These are phyloP conservation scores for Pythium diclinum DNA, from an alignment of 352 stramenopile species.

Conservation along the genomic window DNA sequence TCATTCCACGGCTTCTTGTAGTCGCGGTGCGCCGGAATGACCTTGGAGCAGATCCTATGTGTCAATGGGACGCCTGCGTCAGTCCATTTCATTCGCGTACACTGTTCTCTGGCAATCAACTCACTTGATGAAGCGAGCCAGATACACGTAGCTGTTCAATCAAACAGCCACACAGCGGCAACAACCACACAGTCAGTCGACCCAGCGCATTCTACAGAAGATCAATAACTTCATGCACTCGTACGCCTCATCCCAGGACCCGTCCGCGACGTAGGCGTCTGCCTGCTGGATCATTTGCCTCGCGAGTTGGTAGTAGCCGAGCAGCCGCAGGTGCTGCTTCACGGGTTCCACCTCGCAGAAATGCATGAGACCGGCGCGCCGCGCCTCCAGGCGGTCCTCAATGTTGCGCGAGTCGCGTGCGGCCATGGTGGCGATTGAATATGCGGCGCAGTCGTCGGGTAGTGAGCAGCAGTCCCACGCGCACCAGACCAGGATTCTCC, in stretches of 20 bases:
- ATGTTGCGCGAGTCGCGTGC: constrained; percentile 20
- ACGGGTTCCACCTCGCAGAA: constrained; percentile 64
- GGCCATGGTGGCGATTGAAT: neutral
- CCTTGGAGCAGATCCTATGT: constrained; percentile 63
- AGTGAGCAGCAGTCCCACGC: neutral
- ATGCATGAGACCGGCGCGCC: constrained; percentile 52
- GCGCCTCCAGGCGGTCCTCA: constrained; percentile 52
- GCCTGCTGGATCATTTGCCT: constrained; percentile 74
- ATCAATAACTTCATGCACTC: no score
- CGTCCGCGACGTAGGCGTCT: constrained; percentile 60
- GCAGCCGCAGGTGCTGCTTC: constrained; percentile 56
- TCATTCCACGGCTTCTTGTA: constrained; percentile 50
- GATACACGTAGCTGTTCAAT: constrained; percentile 65
- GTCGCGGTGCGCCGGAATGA: constrained; percentile 60
- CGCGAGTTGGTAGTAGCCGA: constrained; percentile 70
- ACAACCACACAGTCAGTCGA: neutral
- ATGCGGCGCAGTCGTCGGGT: neutral
- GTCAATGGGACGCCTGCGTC: neutral
- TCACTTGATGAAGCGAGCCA: constrained; percentile 83
- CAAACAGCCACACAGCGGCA: neutral
- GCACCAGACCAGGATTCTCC: neutral
- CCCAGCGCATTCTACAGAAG: no score
- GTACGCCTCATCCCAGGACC: constrained; percentile 75
- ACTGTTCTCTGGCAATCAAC: neutral
- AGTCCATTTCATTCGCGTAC: neutral